A percentile compares a stretch with the other conserved stretches of the same genome.
Conservation (phyloP, 805 yeast species). For the Hanseniaspora guilliermondii region DNA sequence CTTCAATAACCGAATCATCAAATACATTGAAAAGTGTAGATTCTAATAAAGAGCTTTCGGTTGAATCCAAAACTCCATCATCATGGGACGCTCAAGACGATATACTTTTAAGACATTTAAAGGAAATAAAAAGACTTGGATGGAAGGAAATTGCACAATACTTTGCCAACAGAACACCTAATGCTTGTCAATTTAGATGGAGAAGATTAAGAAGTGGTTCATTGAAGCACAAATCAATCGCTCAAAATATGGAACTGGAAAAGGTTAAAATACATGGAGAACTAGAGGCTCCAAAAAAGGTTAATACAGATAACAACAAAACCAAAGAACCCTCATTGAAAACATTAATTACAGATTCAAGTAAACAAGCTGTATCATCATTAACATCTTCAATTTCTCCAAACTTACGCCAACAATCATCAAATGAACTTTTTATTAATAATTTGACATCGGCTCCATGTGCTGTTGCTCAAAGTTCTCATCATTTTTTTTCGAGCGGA, state of each 20-base stretch:
- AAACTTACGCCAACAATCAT: constrained; percentile 8
- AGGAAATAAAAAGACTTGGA: constrained; percentile 72
- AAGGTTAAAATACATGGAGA: constrained; percentile 7
- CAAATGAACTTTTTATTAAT: background rate
- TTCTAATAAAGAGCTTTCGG: background rate
- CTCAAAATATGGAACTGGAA: constrained; percentile 15
- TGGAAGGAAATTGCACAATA: constrained; percentile 81
- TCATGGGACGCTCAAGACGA: constrained; percentile 79
- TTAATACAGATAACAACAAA: background rate
- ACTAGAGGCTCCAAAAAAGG: constrained; percentile 2
- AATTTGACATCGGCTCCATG: background rate
- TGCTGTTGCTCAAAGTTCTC: background rate
- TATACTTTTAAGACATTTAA: constrained; percentile 54
- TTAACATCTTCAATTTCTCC: background rate
- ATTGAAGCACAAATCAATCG: constrained; percentile 27
- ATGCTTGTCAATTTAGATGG: constrained; percentile 86
- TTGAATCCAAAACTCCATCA: constrained; percentile 32
- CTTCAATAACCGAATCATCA: background rate
- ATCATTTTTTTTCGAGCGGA: background rate
- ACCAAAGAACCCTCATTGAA: background rate
- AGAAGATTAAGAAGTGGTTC: constrained; percentile 46
- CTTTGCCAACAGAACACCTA: constrained; percentile 70
- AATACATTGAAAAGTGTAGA: background rate
- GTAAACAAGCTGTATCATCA: background rate
- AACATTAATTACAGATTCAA: background rate